Conservation (phyloP, 1,284 basidiomycete species). For the Boletus smithii region DNA sequence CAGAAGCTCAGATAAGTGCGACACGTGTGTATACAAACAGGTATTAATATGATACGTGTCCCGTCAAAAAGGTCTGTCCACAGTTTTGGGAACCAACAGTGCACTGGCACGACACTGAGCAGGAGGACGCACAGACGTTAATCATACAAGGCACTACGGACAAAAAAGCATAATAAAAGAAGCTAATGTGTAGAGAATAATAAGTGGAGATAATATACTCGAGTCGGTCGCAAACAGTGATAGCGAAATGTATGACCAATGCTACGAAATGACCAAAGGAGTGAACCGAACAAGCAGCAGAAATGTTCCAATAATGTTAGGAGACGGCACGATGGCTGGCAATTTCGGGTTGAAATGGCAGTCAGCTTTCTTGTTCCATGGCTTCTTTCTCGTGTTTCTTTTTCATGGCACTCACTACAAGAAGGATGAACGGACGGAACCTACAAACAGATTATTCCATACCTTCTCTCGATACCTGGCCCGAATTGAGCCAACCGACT, state of each 20-base stretch:
- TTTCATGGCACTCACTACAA: conserved; percentile 72
- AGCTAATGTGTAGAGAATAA: conserved; percentile 18
- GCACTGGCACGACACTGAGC: too few species aligned
- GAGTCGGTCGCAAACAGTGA: not conserved
- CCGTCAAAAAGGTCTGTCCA: too few species aligned
- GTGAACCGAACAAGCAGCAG: not conserved
- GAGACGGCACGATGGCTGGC: too few species aligned
- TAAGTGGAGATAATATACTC: conserved; percentile 20
- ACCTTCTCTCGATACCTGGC: conserved; percentile 58
- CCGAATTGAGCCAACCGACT: conserved; percentile 40
- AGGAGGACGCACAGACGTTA: too few species aligned
- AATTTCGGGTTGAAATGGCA: not conserved
- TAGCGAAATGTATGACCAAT: not conserved
- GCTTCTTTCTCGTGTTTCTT: conserved; percentile 67
- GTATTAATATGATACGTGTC: too few species aligned
- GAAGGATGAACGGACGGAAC: not conserved
- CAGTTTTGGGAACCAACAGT: too few species aligned
- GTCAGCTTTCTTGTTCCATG: conserved; percentile 47
- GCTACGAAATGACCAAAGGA: not conserved
- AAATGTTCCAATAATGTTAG: conserved; percentile 26
- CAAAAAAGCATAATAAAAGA: conserved; percentile 12
- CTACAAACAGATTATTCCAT: conserved; percentile 9
- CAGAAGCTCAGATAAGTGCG: too few species aligned
- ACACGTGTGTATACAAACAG: too few species aligned
- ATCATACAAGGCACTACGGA: too few species aligned